Evolutionary conservation across 106 monocot species (phyloP).

Genomic region (Allium cepa): DNA sequence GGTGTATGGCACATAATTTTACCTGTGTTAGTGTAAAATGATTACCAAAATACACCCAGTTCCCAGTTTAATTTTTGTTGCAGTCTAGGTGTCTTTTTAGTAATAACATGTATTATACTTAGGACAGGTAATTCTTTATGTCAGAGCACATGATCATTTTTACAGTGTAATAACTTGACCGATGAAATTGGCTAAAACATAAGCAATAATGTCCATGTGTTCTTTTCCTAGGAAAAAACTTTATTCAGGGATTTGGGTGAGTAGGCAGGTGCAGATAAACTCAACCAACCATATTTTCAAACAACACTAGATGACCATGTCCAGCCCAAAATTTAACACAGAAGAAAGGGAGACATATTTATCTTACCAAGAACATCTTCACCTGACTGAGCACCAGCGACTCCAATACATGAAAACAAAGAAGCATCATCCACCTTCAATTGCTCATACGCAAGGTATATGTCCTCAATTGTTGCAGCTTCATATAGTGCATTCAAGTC

Average conservation of each 20-base stretch:
- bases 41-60: too few species aligned
- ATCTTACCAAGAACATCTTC: conserved; percentile 61
- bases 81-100: too few species aligned
- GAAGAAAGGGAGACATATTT: background rate
- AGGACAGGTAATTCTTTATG: too few species aligned
- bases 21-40: too few species aligned
- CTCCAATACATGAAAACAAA: conserved; percentile 88
- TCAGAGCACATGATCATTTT: background rate
- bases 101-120: too few species aligned
- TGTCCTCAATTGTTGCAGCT: conserved; percentile 82
- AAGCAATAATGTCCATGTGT: background rate
- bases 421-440: conserved; percentile 89
- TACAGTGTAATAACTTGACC: background rate
- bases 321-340: background rate
- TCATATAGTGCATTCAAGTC: conserved; percentile 73
- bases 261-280: background rate
- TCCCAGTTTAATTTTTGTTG: too few species aligned
- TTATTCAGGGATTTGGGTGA: background rate
- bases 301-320: background rate
- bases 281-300: background rate
- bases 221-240: background rate
- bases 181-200: background rate
- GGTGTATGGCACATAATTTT: too few species aligned
- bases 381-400: conserved; percentile 65
- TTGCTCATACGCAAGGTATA: conserved; percentile 81